phyloP scores from a whole-genome alignment of 164 flowering plant genomes.

The Litsea cubeba region DNA sequence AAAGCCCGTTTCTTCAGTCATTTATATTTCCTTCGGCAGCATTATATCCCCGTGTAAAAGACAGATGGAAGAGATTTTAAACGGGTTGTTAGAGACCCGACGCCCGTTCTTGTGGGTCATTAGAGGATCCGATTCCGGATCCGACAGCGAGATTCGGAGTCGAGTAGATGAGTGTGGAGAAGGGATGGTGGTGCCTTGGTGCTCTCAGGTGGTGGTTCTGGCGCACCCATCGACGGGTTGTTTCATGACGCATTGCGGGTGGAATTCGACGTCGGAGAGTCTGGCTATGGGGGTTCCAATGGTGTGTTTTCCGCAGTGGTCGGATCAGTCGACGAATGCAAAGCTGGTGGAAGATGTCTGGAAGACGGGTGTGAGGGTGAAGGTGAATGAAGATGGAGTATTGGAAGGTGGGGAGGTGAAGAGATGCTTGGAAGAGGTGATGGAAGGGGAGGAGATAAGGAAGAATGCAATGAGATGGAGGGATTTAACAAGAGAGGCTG shows the following conservation, averaged over 20 bases:
- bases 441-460: conserved; percentile 33
- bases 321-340: conserved; percentile 55
- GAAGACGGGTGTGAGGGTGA: conserved; percentile 41
- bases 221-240: conserved; percentile 46
- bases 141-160: neutral
- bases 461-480: conserved; percentile 6
- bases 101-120: conserved; percentile 41
- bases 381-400: conserved; percentile 20
- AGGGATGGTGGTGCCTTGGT: conserved; percentile 44
- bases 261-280: conserved; percentile 63
- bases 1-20: conserved; percentile 2
- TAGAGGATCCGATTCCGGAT: neutral
- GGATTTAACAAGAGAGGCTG: conserved; percentile 8
- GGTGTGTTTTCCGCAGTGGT: conserved; percentile 43
- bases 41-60: neutral
- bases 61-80: conserved; percentile 23
- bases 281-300: conserved; percentile 46
- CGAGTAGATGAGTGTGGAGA: neutral
- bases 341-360: conserved; percentile 52
- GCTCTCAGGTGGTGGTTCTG: conserved; percentile 46
- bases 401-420: conserved; percentile 40
- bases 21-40: conserved; percentile 16
- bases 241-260: conserved; percentile 62
- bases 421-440: conserved; percentile 45
- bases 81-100: conserved; percentile 14